phyloP scores from a whole-genome alignment of 768 basidiomycete species.

The Suillus lakei region DNA sequence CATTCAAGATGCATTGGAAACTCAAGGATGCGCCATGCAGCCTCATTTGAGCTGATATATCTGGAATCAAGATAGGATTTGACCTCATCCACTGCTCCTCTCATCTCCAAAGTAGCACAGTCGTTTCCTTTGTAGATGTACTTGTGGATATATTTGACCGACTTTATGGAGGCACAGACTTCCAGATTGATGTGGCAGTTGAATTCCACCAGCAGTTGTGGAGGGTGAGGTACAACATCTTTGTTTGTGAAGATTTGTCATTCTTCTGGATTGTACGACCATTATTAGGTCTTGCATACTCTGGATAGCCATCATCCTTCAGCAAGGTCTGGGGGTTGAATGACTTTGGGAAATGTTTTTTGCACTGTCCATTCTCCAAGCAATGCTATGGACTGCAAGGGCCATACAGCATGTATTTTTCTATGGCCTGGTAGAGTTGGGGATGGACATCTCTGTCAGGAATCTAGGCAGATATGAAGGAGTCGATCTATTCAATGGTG shows the following conservation, averaged over 20 bases:
- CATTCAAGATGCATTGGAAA: slow-evolving; percentile 35
- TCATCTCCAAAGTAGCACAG: slow-evolving; percentile 39
- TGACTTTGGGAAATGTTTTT: slow-evolving; percentile 48
- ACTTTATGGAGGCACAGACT: slow-evolving; percentile 38
- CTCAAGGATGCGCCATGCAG: slow-evolving; percentile 29
- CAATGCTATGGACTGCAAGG: slow-evolving; percentile 42
- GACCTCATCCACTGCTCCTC: slow-evolving; percentile 37
- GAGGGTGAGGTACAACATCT: slow-evolving; percentile 48
- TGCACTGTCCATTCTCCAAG: slow-evolving; percentile 46
- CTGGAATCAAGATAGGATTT: slow-evolving; percentile 38
- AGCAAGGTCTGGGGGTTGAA: slow-evolving; percentile 41
- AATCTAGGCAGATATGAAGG: slow-evolving; percentile 43
- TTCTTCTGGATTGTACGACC: slow-evolving; percentile 30
- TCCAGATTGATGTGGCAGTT: slow-evolving; percentile 59
- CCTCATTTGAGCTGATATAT: slow-evolving; percentile 45
- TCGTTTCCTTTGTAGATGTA: slow-evolving; percentile 57
- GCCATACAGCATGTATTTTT: slow-evolving; percentile 51
- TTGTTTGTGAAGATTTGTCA: slow-evolving; percentile 37
- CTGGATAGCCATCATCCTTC: slow-evolving; percentile 46
- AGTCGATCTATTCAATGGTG: slow-evolving; percentile 44
- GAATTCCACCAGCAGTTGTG: slow-evolving; percentile 39
- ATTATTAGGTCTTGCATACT: slow-evolving; percentile 41
- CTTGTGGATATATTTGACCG: slow-evolving; percentile 53
- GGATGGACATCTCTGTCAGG: slow-evolving; percentile 47
- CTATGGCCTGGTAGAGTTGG: slow-evolving; percentile 43